Base-by-base conservation (phyloP, 2,329 filamentous ascomycete species). In the Epichloe scottii region DNA sequence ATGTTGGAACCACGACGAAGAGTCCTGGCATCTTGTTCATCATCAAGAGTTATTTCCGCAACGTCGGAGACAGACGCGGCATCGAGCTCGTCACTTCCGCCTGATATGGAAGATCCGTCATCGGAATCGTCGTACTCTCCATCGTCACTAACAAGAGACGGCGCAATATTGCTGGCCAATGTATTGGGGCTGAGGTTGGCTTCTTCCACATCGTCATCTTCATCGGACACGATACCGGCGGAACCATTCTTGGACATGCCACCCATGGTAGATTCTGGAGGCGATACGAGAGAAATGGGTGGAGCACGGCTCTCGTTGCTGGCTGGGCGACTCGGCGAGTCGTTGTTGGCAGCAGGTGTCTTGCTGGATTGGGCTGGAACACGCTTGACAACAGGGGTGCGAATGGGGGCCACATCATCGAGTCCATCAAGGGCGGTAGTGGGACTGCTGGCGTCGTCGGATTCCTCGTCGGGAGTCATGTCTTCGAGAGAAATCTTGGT, bases 71-170 rank as follows among this genome's bases (percentile, higher is more conserved):
- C 71, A 3, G 75, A 74, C 53, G 79, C 78, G n/a, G 78, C 72
- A 26, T 81, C 81, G 38, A 78, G 63, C 51, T 69, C 72, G 46
- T 81, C 77, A 51, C 74, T 78, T 50, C 71, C 70, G 26, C 80
- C 80, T 4, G 80, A 83, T 42, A 74, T 71, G 3, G 75, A 76
- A 4, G 79, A 84, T 44, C 74, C 76, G 53, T 81, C 79, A 51
- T 85, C 81, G 1, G 83, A 87, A 51, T 84, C 82, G 57, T 86
- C 85, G 60, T 85, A 87, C 62, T 89, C 85, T 58, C 85, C 84
- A 61, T 89, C 85, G 66, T 90, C 86, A 66, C 85, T 88, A 61
- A 89, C 85, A 46, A 90, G 74, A 59, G 84, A 89, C 21, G 86
- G 86, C 8, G 86, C 85, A 57, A 87, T 86, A 65, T 88, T 88